A percentile compares a stretch with the other conserved stretches of the same genome.
phyloP scores from a whole-genome alignment of 75 land plant genomes.

The Selaginella moellendorffii region DNA sequence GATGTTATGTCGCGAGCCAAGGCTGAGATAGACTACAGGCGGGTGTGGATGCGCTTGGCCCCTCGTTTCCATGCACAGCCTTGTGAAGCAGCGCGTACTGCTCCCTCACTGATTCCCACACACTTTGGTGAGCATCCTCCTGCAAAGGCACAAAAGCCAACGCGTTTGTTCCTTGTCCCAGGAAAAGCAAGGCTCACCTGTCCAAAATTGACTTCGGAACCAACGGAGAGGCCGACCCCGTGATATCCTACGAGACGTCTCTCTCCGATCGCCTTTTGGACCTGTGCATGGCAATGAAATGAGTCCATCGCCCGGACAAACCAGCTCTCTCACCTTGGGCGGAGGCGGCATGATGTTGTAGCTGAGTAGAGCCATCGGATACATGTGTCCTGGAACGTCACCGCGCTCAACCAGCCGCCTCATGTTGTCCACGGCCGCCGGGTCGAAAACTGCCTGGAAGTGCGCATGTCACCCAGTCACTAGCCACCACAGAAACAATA shows the following conservation, averaged over 20 bases:
- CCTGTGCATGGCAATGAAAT: constrained; percentile 27
- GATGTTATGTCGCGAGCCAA: constrained; percentile 45
- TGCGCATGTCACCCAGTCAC: background rate
- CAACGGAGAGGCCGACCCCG: constrained; percentile 75
- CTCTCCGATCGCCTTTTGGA: constrained; percentile 87
- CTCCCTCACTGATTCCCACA: constrained; percentile 42
- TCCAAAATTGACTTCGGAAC: constrained; percentile 28
- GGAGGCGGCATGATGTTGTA: constrained; percentile 95
- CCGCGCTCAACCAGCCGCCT: constrained; percentile 58
- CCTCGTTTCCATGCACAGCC: constrained; percentile 54
- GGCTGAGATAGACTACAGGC: constrained; percentile 57
- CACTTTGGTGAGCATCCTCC: constrained; percentile 22
- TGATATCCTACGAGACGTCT: constrained; percentile 52
- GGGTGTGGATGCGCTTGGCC: constrained; percentile 43
- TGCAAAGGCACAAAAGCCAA: background rate
- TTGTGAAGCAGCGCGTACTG: constrained; percentile 59
- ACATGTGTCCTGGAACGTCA: constrained; percentile 65
- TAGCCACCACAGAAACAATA: no score
- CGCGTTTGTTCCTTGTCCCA: background rate
- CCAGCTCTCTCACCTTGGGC: constrained; percentile 34
- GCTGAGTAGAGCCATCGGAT: constrained; percentile 69
- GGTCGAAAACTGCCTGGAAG: constrained; percentile 83
- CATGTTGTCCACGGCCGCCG: constrained; percentile 64
- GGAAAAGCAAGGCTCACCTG: constrained; percentile 17
- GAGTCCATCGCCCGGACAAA: background rate